Evolutionary conservation across 2,329 filamentous ascomycete genomes (phyloP), one percentile per base, ranked within the genome.

Genomic region (Claviceps sp.): DNA sequence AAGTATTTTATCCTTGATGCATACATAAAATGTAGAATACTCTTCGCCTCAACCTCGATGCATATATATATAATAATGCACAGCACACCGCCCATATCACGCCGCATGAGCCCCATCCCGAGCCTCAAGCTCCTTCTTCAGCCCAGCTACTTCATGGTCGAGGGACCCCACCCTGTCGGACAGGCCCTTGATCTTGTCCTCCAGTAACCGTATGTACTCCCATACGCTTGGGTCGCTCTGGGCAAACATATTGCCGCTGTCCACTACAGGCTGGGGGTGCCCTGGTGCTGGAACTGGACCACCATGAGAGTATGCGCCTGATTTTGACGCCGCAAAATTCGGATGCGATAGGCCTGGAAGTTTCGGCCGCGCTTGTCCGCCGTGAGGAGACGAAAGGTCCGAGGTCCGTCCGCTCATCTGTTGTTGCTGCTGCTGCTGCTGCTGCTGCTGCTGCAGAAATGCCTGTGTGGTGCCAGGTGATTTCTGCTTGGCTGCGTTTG

Each of bases 201-300:
- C 86, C 48, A 91, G 71, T 17, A 74, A 76, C 52, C 87, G 81
- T 37, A 90, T 78, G 60, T 88, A 88, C 4, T 75, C 70, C 83
- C 83, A 88, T 8, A 90, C 70, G 43, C 80, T 82, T 55, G 80
- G 73, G 49, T 81, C 78, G 17, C 71, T 71, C 17, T 75, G 69
- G 50, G 79, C 71, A 64, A 88, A 83, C 54, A 88, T 73, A 58
- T 87, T 88, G 55, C 78, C 79, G 56, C 79, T 79, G 60, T 79
- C 82, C 48, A 75, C 77, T 44, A 69, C 70, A 20, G 76, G 73
- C 61, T 84, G 66, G 50, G 74, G 72, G 59, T 11, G 29, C 9
- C 78, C 76, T 26, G 79, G 68, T 50, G 69, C 64, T 40, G 29
- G 11, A 34, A 9, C 29, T 34, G 29, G 29, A 11, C 62, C 60